Evolutionary conservation across 1,284 basidiomycete species (phyloP), one percentile per base, ranked within the genome.

Genomic region (Anthracocystis panici-leucophaei): DNA sequence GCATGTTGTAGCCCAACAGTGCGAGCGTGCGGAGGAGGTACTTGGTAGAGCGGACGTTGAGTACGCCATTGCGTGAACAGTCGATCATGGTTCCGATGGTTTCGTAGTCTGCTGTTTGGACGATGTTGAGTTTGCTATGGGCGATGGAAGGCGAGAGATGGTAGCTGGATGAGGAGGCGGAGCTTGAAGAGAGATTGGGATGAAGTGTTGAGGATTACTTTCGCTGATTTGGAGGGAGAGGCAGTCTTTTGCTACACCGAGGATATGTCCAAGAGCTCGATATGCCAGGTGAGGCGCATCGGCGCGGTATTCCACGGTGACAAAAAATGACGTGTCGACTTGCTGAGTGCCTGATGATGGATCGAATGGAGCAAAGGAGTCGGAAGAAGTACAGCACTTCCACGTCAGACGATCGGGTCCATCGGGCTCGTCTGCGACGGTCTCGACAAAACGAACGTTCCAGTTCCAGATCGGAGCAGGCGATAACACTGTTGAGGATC

Each of bases 81-180:
- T 86, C 86, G 50, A 86, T 83, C 86, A 86, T 86, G 55, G 85
- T 82, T 4, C 86, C 82, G n/a, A 84, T 61, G 9, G 75, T 82
- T 10, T 72, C 57, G 60, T 80, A 82, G 51, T 72, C 62, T 4
- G 70, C 56, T 6, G 35, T 62, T 27, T 79, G 68, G 5, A 27
- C 42, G n/a, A 63, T 27, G 53, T 75, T 75, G 54, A 75, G 68
- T 4, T 56, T 48, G 3, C n/a, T 14, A 35, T 71, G 18, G 2
- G 73, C 73, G 16, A 20, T 7, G 4, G 18, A 10, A 9, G 73
- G 67, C 1, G 57, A 75, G 23, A 75, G 55, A 12, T 31, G 56
- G 48, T 54, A 60, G 31, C 63, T 53, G 2, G 55, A 6, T 1
- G 29, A 12, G 16, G 20, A 12, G 10, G 23, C 20, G 9, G 54